Percentiles rank a stretch among this genome's conserved stretches.
phyloP scores from a whole-genome alignment of 768 basidiomycete species.

The Plicaturopsis crispa region DNA sequence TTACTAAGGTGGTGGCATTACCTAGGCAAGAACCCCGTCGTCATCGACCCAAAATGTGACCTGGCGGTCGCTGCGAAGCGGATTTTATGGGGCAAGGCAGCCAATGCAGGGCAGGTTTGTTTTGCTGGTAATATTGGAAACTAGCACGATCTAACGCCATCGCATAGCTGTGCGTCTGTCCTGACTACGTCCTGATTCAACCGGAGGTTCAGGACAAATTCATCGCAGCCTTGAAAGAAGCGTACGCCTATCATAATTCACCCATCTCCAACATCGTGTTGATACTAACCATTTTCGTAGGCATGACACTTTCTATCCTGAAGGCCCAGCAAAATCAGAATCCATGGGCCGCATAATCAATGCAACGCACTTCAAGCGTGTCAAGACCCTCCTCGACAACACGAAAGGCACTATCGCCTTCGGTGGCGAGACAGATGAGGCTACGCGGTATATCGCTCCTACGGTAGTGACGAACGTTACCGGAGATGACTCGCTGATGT shows the following conservation, averaged over 20 bases:
- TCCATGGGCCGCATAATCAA: constrained; percentile 48
- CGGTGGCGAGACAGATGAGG: constrained; percentile 56
- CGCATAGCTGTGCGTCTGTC: no score
- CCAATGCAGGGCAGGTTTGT: constrained; percentile 75
- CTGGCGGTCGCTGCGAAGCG: constrained; percentile 57
- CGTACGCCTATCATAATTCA: constrained; percentile 21
- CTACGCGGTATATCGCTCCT: constrained; percentile 58
- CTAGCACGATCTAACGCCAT: no score
- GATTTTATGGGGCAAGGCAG: constrained; percentile 78
- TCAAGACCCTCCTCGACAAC: constrained; percentile 54
- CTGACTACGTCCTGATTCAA: constrained; percentile 38
- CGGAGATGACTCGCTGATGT: constrained; percentile 65
- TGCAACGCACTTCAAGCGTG: constrained; percentile 43
- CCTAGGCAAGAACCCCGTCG: constrained; percentile 72
- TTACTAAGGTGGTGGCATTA: no score
- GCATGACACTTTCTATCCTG: constrained; percentile 21
- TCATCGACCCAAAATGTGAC: constrained; percentile 66
- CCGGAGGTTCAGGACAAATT: constrained; percentile 28
- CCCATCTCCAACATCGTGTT: neutral
- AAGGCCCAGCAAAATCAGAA: constrained; percentile 32
- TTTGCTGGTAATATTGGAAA: no score
- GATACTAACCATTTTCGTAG: no score
- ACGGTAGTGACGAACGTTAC: constrained; percentile 63
- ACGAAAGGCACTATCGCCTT: constrained; percentile 60
- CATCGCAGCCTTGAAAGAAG: constrained; percentile 29